Evolutionary conservation across 306 rosid genomes (phyloP).

Genomic region (Aeschynomene evenia): DNA sequence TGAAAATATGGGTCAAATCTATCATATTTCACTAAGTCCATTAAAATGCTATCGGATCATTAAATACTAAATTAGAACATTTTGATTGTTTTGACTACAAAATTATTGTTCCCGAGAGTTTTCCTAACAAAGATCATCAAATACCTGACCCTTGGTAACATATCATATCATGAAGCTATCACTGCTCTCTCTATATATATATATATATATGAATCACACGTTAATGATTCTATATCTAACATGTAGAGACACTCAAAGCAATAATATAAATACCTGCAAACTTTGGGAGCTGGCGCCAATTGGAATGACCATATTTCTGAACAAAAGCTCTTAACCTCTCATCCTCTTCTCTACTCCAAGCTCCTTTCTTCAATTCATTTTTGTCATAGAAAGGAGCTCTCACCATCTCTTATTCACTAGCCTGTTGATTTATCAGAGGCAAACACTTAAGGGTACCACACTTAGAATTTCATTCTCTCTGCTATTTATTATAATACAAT

Average conservation of each 20-base stretch:
- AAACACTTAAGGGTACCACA: not conserved
- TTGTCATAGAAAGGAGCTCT: constrained; percentile 65
- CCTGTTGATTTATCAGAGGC: constrained; percentile 2
- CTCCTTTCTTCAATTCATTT: constrained; percentile 71
- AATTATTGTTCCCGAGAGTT: too few relatives aligned
- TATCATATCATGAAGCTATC: too few relatives aligned
- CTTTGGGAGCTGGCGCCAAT: constrained; percentile 75
- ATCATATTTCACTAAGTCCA: too few relatives aligned
- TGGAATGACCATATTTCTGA: constrained; percentile 49
- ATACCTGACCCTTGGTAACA: too few relatives aligned
- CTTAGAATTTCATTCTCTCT: not conserved
- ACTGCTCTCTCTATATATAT: too few relatives aligned
- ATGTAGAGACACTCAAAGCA: not conserved
- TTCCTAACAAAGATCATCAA: too few relatives aligned
- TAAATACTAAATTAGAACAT: too few relatives aligned
- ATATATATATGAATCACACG: too few relatives aligned
- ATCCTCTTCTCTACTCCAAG: constrained; percentile 78
- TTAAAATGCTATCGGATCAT: too few relatives aligned
- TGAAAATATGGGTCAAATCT: too few relatives aligned
- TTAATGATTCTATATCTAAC: too few relatives aligned
- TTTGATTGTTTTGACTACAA: too few relatives aligned
- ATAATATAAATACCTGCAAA: constrained; percentile 45
- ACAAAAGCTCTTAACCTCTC: constrained; percentile 50
- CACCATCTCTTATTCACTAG: constrained; percentile 44
- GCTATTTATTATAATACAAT: not conserved